Base-by-base conservation (phyloP, 2,329 filamentous ascomycete species). In the Juglanconis sp. region DNA sequence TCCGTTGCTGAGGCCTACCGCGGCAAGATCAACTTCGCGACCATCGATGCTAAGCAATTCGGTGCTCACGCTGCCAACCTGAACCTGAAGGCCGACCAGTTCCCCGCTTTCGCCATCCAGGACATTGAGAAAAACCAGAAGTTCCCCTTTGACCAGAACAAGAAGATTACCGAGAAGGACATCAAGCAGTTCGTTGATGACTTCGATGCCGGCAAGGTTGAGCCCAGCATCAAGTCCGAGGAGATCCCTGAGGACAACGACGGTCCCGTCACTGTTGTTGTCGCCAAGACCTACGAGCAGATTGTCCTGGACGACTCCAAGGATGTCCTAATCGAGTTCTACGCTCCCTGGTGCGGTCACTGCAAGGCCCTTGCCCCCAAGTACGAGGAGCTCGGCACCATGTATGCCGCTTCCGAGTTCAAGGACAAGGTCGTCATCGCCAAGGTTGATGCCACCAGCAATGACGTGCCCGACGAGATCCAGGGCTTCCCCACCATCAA, bases 401-500 rank as follows among this genome's bases (percentile, higher is more conserved):
- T 87, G 62, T 97, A 92, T 80, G 82, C 86, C 85, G 77, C 86
- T 86, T 81, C 89, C 81, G 88, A 90, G 68, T 89, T 87, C 78
- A 90, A 90, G 76, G 83, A 87, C 79, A 88, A 92, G 79, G 90
- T 99, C 62, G 82, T 95, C 70, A 91, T 99, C 73, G 95, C 93
- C 78, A 99, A 99, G 89, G 89, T 99, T 68, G 95, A 99, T 73
- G 95, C 95, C 62, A 99, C 95, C 64, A 79, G 80, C 80, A 99
- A 99, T 81, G 95, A 99, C 70, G 91, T 98, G 61, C 95, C 95
- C 61, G 94, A 98, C 77, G 91, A 96, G 81, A 92, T 99, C 72
- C 86, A 91, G 77, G 95, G 95, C 66, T 99, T 99, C 89, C 95
- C 95, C 60, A 99, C 95, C 76, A 97, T 99, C 86, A 98, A 98